These are phyloP conservation scores for Ogataea neopini DNA, from an alignment of 805 yeast species.

Conservation along the genomic window DNA sequence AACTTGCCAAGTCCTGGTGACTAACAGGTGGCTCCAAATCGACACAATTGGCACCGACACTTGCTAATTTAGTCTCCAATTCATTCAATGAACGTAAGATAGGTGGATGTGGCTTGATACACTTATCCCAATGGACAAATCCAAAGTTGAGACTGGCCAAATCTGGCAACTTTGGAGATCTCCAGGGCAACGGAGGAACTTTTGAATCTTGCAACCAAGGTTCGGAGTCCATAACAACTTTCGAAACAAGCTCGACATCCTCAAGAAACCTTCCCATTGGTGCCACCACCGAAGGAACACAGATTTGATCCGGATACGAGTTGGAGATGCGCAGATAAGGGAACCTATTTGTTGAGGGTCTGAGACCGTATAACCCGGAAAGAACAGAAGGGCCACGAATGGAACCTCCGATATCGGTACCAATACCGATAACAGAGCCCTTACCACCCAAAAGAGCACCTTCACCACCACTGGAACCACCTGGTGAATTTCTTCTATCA, in stretches of 20 bases:
- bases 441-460: slow-evolving; percentile 37
- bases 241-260: slow-evolving; percentile 39
- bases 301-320: slow-evolving; percentile 35
- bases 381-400: slow-evolving; percentile 37
- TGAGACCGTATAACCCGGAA: slow-evolving; percentile 37
- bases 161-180: slow-evolving; percentile 16
- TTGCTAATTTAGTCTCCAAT: slow-evolving; percentile 10
- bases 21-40: slow-evolving; percentile 38
- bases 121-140: slow-evolving; percentile 44
- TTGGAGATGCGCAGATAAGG: slow-evolving; percentile 33
- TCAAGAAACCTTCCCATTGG: slow-evolving; percentile 34
- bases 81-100: slow-evolving; percentile 44
- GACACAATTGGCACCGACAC: slow-evolving; percentile 35
- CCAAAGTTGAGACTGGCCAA: slow-evolving; percentile 43
- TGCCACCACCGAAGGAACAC: slow-evolving; percentile 37
- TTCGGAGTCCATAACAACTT: slow-evolving; percentile 39
- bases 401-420: slow-evolving; percentile 43
- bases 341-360: slow-evolving; percentile 38
- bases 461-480: slow-evolving; percentile 50
- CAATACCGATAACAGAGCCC: slow-evolving; percentile 38
- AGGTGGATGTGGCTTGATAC: slow-evolving; percentile 57
- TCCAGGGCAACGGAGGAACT: slow-evolving; percentile 51
- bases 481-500: slow-evolving; percentile 39
- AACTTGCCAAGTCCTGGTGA: slow-evolving; percentile 31
- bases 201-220: slow-evolving; percentile 54